These are phyloP conservation scores for Lasiodiplodia sp. DNA, from an alignment of 2,329 filamentous ascomycete species.

Conservation along the genomic window DNA sequence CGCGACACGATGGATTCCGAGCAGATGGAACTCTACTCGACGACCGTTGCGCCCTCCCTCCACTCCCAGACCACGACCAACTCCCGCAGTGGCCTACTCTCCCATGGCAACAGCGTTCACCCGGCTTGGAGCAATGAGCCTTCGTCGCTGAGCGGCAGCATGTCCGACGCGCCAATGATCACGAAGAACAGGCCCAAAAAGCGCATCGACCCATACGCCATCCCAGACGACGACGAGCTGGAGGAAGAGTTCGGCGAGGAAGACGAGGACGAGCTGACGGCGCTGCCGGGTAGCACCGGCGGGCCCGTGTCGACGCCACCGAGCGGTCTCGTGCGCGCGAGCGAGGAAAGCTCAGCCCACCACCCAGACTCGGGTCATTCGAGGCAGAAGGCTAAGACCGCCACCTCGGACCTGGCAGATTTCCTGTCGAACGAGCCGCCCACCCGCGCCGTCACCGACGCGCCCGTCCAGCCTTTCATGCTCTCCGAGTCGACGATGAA, in stretches of 20 bases:
- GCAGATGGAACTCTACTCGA: constrained; percentile 53
- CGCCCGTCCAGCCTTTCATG: constrained; percentile 40
- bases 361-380: constrained; percentile 26
- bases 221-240: constrained; percentile 65
- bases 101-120: constrained; percentile 42
- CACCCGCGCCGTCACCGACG: constrained; percentile 35
- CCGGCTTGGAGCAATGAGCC: constrained; percentile 47
- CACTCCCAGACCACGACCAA: constrained; percentile 61
- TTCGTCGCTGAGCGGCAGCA: constrained; percentile 38
- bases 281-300: constrained; percentile 45
- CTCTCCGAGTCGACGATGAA: constrained; percentile 22
- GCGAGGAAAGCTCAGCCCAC: constrained; percentile 35
- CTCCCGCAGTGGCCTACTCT: constrained; percentile 74
- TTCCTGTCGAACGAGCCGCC: constrained; percentile 76
- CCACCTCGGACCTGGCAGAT: constrained; percentile 67
- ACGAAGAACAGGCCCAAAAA: constrained; percentile 58
- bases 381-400: constrained; percentile 43
- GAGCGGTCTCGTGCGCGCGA: constrained; percentile 34
- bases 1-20: constrained; percentile 86
- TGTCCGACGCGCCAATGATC: constrained; percentile 23
- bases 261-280: constrained; percentile 63
- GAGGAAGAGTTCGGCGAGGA: constrained; percentile 53
- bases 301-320: constrained; percentile 32
- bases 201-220: constrained; percentile 92
- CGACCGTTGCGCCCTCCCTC: constrained; percentile 40